Evolutionary conservation across 2,329 filamentous ascomycete genomes (phyloP).

Genomic region (Madurella fahalii): DNA sequence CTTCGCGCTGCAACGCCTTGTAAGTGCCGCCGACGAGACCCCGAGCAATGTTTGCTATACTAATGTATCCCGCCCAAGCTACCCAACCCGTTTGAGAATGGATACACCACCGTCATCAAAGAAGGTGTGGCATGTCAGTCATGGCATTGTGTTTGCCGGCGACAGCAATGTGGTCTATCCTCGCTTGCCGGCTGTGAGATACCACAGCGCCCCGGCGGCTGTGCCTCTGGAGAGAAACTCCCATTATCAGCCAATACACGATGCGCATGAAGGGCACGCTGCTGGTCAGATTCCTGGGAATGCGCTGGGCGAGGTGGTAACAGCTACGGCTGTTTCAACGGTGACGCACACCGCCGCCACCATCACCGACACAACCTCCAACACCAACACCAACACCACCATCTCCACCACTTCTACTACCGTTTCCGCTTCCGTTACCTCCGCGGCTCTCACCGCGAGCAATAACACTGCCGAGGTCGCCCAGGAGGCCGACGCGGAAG

Average conservation of each 20-base stretch:
- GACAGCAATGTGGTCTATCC: constrained; percentile 25
- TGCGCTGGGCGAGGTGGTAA: not conserved
- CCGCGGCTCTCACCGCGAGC: not conserved
- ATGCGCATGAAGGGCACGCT: not conserved
- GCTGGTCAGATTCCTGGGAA: not conserved
- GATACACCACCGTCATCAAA: constrained; percentile 2
- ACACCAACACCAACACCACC: not conserved
- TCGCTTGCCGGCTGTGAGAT: constrained; percentile 17
- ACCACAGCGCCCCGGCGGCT: constrained; percentile 13
- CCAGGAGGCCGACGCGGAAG: not conserved
- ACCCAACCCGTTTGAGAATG: constrained; percentile 17
- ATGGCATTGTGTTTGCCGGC: constrained; percentile 37
- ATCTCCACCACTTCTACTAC: not conserved
- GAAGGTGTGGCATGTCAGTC: constrained; percentile 35
- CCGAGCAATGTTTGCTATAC: not conserved
- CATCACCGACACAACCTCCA: not conserved
- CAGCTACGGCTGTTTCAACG: not conserved
- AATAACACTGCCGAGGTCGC: not conserved
- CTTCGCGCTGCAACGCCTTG: not conserved
- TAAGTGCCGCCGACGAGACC: constrained; percentile 3
- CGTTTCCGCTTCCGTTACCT: not conserved
- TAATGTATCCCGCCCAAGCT: not conserved
- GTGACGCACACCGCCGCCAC: not conserved
- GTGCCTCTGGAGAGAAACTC: not conserved
- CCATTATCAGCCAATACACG: not conserved